phyloP scores from a whole-genome alignment of 257 asterid species.

The Fraxinus americana region DNA sequence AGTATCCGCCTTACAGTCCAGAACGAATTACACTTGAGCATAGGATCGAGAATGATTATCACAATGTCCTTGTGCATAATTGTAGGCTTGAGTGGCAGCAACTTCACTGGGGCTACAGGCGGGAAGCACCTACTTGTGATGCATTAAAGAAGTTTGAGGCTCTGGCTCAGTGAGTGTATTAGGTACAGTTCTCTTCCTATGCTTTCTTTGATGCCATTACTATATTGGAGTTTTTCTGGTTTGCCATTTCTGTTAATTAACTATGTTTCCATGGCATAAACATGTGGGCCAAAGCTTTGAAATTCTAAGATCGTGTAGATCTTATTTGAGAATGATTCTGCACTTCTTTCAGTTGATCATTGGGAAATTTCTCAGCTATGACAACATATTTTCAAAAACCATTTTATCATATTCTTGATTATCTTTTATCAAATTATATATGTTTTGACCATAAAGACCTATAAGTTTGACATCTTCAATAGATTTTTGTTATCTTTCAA shows the following conservation, averaged over 20 bases:
- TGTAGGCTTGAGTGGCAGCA: conserved; percentile 85
- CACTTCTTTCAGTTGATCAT: conserved; percentile 1
- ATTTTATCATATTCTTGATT: not conserved
- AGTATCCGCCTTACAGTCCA: conserved; percentile 62
- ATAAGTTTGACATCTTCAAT: not conserved
- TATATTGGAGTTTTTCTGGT: not conserved
- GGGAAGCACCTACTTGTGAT: conserved; percentile 85
- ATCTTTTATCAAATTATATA: not conserved
- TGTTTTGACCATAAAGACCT: not conserved
- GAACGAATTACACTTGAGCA: conserved; percentile 63
- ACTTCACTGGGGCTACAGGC: conserved; percentile 75
- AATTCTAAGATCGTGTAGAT: not conserved
- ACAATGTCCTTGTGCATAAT: conserved; percentile 54
- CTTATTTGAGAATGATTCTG: conserved; percentile 9
- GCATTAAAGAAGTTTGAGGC: conserved; percentile 72
- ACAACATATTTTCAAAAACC: not conserved
- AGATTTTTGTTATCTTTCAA: not conserved
- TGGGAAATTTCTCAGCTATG: conserved; percentile 2
- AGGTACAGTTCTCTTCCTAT: conserved; percentile 21
- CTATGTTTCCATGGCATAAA: conserved; percentile 9
- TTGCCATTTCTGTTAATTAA: conserved; percentile 3
- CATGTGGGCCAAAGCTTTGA: conserved; percentile 2
- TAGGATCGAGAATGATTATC: conserved; percentile 73
- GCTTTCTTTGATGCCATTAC: conserved; percentile 7
- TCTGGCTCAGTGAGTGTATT: conserved; percentile 40